Base-by-base conservation (phyloP, 441 rosid species). In the Gossypium davidsonii region DNA sequence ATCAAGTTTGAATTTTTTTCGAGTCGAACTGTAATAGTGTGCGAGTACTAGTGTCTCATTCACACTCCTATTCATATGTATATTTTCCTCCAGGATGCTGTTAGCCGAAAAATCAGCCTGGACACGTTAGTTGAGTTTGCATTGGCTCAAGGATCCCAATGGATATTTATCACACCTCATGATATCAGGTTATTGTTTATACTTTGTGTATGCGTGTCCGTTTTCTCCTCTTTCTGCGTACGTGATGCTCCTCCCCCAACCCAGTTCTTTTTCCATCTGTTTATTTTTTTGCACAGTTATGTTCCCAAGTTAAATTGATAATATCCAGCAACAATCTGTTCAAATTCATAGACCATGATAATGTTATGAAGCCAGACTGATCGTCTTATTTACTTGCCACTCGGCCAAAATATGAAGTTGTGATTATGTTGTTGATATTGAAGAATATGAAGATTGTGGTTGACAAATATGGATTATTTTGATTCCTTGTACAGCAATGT, bases 131-230 rank as follows among this genome's bases (percentile, higher is more conserved):
- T 93, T 70, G 96, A 93, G 72, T 96, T 93, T 80, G 97, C 99
- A 25, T 80, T 96, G 74, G 85, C 67, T 14, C 89, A 88, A 79
- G 97, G 96, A 66, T 89, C 94, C 2, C 97, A 96, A 51, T 96
- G 99, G 99, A 89, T 96, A 78, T 89, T 96, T 79, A 93, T 96
- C 73, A 93, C 99, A 51, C 99, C 98, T 75, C 98, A 90, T 82
- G 99, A 93, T 82, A 88, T 96, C 84, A 87, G 97, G 98, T 95
- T 76, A 78, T 58, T 55, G 7, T 46, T 42, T 42, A 12, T 77
- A 37, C 63, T 52, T 70, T 76, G 62, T 28, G 12, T 44, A 17
- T 52, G n/a, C 20, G 1, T 10, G 55, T 60, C 53, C 31, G 14
- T 17, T 25, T 44, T 4, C 25, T 67, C 42, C 34, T 23, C 2